Evolutionary conservation across 2,329 filamentous ascomycete species (phyloP), one percentile per base, ranked within the genome.

Genomic region (Alternaria sp.): DNA sequence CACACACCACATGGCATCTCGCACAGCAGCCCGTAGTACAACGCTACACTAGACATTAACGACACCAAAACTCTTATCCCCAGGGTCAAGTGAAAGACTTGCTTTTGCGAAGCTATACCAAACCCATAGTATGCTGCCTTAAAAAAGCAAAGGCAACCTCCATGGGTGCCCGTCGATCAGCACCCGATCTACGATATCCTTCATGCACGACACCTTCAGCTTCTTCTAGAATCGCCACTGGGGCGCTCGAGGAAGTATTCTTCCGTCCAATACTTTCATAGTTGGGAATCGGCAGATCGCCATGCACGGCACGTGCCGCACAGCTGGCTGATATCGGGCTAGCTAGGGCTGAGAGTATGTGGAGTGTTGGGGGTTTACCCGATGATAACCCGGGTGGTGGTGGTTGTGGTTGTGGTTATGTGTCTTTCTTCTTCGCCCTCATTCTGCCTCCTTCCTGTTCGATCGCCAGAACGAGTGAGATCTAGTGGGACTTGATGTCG

Each of bases 61-160:
- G n/a, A n/a, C n/a, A n/a, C n/a, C n/a, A n/a, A n/a, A n/a, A n/a
- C n/a, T n/a, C n/a, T 30, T 46, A 56, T 56, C 25, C 25, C 40
- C 19, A 36, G 15, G 1, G 32, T 3, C 3, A 3, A 28, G 25
- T 6, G 3, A 6, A 23, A 6, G 2, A 1, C n/a, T 36, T 56
- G 25, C 53, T 56, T 56, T 46, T 56, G 26, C 12, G 23, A 6
- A 7, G 19, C 51, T 43, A 25, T 43, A n/a, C 28, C 47, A 15
- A 50, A 28, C 7, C 19, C n/a, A 9, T 11, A 4, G 47, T 32
- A 32, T 32, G 30, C 21, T 26, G n/a, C 17, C 40, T 19, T 40
- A 40, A 40, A 56, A 56, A 56, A 56, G 53, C 53, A 32, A 32
- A n/a, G n/a, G n/a, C n/a, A n/a, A n/a, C n/a, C n/a, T n/a, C n/a